Evolutionary conservation across 1,284 basidiomycete species (phyloP).

Genomic region (Wolfiporia cocos): DNA sequence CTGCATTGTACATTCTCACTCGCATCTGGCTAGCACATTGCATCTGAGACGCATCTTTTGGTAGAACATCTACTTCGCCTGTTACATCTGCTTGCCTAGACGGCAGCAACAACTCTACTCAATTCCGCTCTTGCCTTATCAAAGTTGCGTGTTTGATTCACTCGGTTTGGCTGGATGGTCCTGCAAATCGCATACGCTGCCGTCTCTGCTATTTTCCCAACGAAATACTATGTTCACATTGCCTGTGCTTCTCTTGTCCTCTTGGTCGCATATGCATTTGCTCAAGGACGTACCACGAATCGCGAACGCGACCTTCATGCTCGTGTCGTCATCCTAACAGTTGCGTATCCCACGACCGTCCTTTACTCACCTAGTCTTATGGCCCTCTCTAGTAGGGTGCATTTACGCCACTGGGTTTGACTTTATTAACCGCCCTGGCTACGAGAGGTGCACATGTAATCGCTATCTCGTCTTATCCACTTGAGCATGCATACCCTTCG

Average conservation of each 20-base stretch:
- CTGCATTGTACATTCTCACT: no score
- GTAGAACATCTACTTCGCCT: no score
- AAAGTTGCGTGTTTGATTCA: no score
- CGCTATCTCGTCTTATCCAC: conserved; percentile 53
- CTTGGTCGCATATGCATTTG: conserved; percentile 46
- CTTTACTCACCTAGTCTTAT: not conserved
- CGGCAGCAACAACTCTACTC: no score
- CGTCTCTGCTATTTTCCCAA: conserved; percentile 23
- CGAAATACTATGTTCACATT: conserved; percentile 44
- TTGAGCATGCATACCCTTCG: conserved; percentile 47
- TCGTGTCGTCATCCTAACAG: conserved; percentile 63
- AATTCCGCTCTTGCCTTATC: no score
- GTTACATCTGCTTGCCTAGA: no score
- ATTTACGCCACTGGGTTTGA: conserved; percentile 67
- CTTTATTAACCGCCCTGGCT: conserved; percentile 57
- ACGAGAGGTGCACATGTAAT: conserved; percentile 71
- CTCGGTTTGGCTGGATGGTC: conserved; percentile 29
- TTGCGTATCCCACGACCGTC: conserved; percentile 21
- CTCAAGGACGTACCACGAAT: conserved; percentile 61
- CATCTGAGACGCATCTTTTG: no score
- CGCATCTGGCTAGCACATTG: no score
- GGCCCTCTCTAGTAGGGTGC: conserved; percentile 44
- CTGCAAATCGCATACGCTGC: conserved; percentile 26
- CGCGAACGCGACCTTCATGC: conserved; percentile 71
- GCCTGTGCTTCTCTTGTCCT: conserved; percentile 35